Evolutionary conservation across 1,139 yeast species (phyloP).

Genomic region (Saccharomycopsis phalli): DNA sequence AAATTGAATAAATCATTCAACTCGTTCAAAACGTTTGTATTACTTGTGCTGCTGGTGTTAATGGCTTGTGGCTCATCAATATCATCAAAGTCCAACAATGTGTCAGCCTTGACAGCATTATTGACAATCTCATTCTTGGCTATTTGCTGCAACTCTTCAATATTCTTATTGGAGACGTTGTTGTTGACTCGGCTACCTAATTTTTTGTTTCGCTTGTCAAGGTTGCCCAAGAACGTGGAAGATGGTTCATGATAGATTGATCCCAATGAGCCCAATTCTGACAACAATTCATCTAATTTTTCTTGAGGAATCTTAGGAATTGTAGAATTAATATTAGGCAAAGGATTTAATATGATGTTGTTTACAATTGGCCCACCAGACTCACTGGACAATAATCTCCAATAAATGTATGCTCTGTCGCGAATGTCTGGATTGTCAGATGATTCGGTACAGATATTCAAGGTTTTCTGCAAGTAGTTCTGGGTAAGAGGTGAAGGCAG

Average conservation of each 20-base stretch:
- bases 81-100: conserved; percentile 77
- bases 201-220: conserved; percentile 25
- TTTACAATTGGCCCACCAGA: conserved; percentile 30
- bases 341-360: conserved; percentile 19
- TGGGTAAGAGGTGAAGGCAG: conserved; percentile 31
- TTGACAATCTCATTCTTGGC: conserved; percentile 72
- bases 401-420: conserved; percentile 88
- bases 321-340: conserved; percentile 45
- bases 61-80: conserved; percentile 26
- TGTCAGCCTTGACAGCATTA: conserved; percentile 60
- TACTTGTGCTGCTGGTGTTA: conserved; percentile 21
- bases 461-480: conserved; percentile 56
- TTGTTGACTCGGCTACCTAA: conserved; percentile 11
- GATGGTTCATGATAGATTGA: conserved; percentile 88
- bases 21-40: conserved; percentile 45
- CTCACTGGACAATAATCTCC: conserved; percentile 79
- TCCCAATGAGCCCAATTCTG: conserved; percentile 78
- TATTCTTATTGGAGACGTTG: conserved; percentile 37
- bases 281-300: conserved; percentile 56
- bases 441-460: conserved; percentile 70
- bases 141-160: conserved; percentile 68
- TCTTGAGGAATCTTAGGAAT: conserved; percentile 64
- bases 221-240: conserved; percentile 49
- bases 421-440: conserved; percentile 88
- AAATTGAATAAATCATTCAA: conserved; percentile 54